phyloP scores from a whole-genome alignment of 495 filamentous ascomycete genomes.

The Neurospora africana region DNA sequence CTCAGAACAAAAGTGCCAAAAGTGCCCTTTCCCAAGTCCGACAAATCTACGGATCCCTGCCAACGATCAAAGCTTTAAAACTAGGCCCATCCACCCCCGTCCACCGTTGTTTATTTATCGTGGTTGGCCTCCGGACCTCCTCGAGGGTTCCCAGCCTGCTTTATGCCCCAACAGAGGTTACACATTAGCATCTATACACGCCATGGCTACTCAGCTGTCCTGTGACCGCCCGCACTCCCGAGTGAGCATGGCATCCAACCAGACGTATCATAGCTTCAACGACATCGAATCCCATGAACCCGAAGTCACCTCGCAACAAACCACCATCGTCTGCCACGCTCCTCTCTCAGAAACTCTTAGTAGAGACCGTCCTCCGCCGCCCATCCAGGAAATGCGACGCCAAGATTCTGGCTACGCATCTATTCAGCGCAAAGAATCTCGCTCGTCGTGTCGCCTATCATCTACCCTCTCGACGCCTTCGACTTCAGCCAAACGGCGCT shows the following conservation, averaged over 20 bases:
- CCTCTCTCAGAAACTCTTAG: not conserved
- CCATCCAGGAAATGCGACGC: constrained; percentile 28
- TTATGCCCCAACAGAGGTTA: constrained; percentile 10
- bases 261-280: constrained; percentile 39
- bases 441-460: constrained; percentile 13
- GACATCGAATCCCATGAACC: constrained; percentile 30
- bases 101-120: constrained; percentile 1
- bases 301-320: constrained; percentile 3
- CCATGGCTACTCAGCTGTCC: constrained; percentile 24
- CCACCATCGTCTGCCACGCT: constrained; percentile 1
- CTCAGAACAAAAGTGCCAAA: not conserved
- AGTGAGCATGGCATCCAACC: constrained; percentile 31
- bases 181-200: constrained; percentile 2
- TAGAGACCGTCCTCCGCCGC: constrained; percentile 10
- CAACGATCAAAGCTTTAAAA: not conserved
- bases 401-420: constrained; percentile 44
- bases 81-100: not conserved
- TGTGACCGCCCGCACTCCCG: constrained; percentile 29
- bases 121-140: not conserved
- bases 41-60: not conserved
- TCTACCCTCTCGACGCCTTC: constrained; percentile 15
- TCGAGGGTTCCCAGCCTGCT: constrained; percentile 2
- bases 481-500: constrained; percentile 20
- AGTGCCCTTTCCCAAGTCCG: not conserved
- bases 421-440: constrained; percentile 19